Evolutionary conservation across 805 yeast species (phyloP).

Genomic region (Wickerhamiella domercqiae): DNA sequence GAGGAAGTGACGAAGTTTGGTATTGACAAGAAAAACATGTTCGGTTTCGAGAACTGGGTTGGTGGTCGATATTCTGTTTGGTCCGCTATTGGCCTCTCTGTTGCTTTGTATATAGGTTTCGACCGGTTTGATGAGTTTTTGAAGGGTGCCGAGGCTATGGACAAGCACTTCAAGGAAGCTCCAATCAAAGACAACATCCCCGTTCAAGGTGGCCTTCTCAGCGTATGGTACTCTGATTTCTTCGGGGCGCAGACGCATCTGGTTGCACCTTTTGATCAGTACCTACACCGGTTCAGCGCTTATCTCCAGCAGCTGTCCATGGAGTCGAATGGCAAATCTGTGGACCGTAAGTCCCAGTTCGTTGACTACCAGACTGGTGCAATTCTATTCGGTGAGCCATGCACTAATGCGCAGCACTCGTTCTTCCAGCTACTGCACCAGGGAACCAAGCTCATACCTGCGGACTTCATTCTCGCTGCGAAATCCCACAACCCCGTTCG

Average conservation of each 20-base stretch:
- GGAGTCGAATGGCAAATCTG: constrained; percentile 99
- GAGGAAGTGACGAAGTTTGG: constrained; percentile 87
- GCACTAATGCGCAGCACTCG: constrained; percentile 97
- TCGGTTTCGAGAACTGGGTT: constrained; percentile 96
- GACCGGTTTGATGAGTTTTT: constrained; percentile 86
- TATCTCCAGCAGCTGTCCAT: constrained; percentile 95
- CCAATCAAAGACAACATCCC: constrained; percentile 90
- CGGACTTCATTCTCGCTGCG: constrained; percentile 94
- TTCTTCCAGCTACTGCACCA: constrained; percentile 99
- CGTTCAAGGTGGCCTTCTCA: constrained; percentile 76
- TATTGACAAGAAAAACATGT: constrained; percentile 95
- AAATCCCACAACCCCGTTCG: constrained; percentile 96
- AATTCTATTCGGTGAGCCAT: constrained; percentile 94
- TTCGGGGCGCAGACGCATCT: constrained; percentile 95
- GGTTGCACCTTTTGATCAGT: constrained; percentile 98
- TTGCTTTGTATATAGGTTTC: constrained; percentile 86
- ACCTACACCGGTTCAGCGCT: constrained; percentile 98
- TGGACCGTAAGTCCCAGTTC: constrained; percentile 79
- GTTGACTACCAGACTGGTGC: constrained; percentile 94
- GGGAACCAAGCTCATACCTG: constrained; percentile 93
- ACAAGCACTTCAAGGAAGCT: constrained; percentile 70
- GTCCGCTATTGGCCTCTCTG: constrained; percentile 96
- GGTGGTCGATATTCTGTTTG: constrained; percentile 99
- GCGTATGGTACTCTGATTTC: constrained; percentile 98
- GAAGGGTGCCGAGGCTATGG: constrained; percentile 96